Evolutionary conservation across 176 grass and related monocot species (phyloP), one percentile per base, ranked within the genome.

Genomic region (Zea luxurians): DNA sequence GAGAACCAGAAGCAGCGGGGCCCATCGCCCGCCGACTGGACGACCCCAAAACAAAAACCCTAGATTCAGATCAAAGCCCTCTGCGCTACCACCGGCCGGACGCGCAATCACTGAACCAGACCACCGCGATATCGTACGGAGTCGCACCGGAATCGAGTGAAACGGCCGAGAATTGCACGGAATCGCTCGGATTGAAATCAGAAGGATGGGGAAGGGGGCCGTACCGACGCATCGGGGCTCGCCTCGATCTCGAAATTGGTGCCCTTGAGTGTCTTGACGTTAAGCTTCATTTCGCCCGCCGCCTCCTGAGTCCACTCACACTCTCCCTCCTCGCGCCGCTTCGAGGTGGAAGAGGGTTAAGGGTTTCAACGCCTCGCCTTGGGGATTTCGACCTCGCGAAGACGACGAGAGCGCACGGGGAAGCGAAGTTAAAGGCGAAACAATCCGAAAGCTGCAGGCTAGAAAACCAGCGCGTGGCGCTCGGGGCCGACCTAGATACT

Each of bases 201-300:
- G 7, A 6, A 27, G 27, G 27, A 4, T 7, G 48, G 71, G 76
- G 9, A 27, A 6, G 50, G 27, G 27, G 53, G 70, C 40, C 70
- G 82, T 93, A 97, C 93, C 85, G 81, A 82, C 67, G 86, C 73
- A 42, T 88, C 88, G 13, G 85, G 77, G 43, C 46, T 77, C 63
- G 82, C 93, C 70, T 93, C 93, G 88, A 97, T 90, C 93, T 97
- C 88, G 88, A 97, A 97, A 79, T 16, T 92, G 1, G 90, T 93
- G 78, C 93, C 93, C 85, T 97, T 97, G 4, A 97, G 87, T 45
- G 90, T 97, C 78, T 97, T 97, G 49, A 97, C 93, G 76, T 86
- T 88, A 34, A 97, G 74, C 93, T 93, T 97, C 93, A 93, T 97
- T 80, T 78, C 83, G 76, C 16, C 48, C 4, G 37, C 10, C 83